Percentiles rank a stretch among this genome's conserved stretches.
These are phyloP conservation scores for Podospora appendiculata DNA, from an alignment of 495 filamentous ascomycete genomes.

Conservation along the genomic window DNA sequence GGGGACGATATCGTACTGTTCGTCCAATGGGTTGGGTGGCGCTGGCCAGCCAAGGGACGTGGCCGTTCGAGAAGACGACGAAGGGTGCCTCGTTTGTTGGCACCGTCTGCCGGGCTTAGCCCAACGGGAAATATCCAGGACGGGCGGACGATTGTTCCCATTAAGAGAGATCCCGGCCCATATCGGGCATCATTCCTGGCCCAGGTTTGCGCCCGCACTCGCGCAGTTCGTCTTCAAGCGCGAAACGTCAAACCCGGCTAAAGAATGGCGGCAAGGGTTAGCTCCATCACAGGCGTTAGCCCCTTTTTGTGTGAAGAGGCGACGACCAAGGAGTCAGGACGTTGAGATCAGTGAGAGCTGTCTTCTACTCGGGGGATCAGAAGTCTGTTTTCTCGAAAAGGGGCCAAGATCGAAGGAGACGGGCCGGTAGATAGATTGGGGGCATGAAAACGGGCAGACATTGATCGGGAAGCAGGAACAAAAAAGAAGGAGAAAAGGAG, in stretches of 20 bases:
- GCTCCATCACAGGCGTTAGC: too few relatives aligned
- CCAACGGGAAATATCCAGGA: not conserved
- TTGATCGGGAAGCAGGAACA: not conserved
- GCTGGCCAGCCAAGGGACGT: constrained; percentile 1
- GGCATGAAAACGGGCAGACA: not conserved
- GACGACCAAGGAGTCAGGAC: too few relatives aligned
- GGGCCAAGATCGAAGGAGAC: not conserved
- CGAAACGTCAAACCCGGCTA: too few relatives aligned
- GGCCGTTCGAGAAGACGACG: not conserved
- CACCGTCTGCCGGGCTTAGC: not conserved
- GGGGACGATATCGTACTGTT: not conserved
- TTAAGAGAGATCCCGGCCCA: not conserved
- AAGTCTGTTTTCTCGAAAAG: not conserved
- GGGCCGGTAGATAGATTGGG: not conserved
- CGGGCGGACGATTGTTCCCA: not conserved
- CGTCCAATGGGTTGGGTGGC: constrained; percentile 3
- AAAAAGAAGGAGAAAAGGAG: constrained; percentile 1
- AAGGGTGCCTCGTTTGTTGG: not conserved
- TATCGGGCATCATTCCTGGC: not conserved
- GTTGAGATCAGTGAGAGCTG: too few relatives aligned
- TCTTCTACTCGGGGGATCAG: too few relatives aligned
- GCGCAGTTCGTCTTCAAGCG: not conserved
- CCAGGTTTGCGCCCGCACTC: not conserved
- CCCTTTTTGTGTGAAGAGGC: too few relatives aligned
- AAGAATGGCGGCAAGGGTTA: too few relatives aligned